Percentiles rank a stretch among this genome's conserved stretches.
Conservation (phyloP, 176 grass and related monocot species). For the Triticum turgidum region DNA sequence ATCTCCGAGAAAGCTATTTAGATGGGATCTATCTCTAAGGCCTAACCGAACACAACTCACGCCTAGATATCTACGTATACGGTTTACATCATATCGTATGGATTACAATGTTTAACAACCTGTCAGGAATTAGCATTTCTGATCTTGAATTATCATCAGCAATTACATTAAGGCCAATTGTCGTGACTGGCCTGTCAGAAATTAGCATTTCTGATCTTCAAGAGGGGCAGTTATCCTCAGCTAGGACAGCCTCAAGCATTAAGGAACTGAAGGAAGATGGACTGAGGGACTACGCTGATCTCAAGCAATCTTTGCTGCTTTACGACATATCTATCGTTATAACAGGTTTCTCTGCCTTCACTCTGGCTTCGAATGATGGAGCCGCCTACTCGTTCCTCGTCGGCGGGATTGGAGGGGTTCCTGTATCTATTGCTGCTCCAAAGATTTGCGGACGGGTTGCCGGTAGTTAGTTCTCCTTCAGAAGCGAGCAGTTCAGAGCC, state of each 20-base stretch:
- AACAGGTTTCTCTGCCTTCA: conserved; percentile 62
- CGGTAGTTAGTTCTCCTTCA: conserved; percentile 32
- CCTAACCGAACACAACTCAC: no score
- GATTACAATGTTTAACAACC: no score
- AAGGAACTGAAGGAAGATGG: conserved; percentile 58
- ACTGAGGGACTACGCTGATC: conserved; percentile 72
- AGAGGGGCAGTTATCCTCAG: conserved; percentile 32
- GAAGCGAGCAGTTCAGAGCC: conserved; percentile 23
- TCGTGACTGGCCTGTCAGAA: conserved; percentile 42
- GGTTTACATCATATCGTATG: no score
- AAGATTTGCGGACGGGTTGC: conserved; percentile 68
- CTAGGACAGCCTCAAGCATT: conserved; percentile 3
- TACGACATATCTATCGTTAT: conserved; percentile 70
- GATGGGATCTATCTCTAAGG: no score
- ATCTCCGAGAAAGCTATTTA: no score
- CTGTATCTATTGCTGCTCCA: conserved; percentile 77
- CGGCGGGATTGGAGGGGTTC: conserved; percentile 79
- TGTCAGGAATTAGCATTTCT: no score
- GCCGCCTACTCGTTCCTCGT: conserved; percentile 65
- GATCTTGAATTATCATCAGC: no score
- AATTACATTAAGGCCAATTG: conserved; percentile 8
- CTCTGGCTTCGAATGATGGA: conserved; percentile 49
- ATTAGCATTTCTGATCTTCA: conserved; percentile 47
- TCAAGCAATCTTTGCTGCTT: conserved; percentile 79
- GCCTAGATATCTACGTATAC: no score